Percentiles rank a stretch among this genome's conserved stretches.
Conservation (phyloP, 805 yeast genomes). For the Hanseniaspora lachancei region DNA sequence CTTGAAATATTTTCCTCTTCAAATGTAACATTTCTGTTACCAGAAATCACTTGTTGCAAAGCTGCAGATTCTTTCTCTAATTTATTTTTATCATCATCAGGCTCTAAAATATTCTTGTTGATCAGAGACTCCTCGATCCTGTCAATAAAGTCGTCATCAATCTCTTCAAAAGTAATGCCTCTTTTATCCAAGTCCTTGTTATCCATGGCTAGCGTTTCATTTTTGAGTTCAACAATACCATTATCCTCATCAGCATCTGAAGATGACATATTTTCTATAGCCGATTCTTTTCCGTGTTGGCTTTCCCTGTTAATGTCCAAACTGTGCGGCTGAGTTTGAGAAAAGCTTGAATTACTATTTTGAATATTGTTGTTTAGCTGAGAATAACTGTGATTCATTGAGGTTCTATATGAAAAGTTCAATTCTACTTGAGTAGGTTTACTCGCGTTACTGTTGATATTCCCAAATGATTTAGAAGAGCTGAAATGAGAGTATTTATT, state of each 20-base stretch:
- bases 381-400: background rate
- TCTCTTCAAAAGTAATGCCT: background rate
- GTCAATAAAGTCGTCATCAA: background rate
- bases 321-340: background rate
- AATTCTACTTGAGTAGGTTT: background rate
- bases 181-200: too few species aligned
- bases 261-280: background rate
- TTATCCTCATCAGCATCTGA: background rate
- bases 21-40: background rate
- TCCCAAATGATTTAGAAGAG: background rate
- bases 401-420: background rate
- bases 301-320: background rate
- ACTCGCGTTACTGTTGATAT: background rate
- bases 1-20: background rate
- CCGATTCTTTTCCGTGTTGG: background rate
- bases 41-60: background rate
- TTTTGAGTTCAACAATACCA: background rate
- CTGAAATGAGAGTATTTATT: background rate
- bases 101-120: background rate
- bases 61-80: background rate
- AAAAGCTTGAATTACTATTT: too few species aligned
- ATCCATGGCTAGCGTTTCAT: background rate
- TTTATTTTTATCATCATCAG: background rate
- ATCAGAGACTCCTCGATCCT: background rate
- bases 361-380: too few species aligned